These are phyloP conservation scores for Phoenix roebelenii DNA, from an alignment of 176 grass and related monocot species.

Conservation along the genomic window DNA sequence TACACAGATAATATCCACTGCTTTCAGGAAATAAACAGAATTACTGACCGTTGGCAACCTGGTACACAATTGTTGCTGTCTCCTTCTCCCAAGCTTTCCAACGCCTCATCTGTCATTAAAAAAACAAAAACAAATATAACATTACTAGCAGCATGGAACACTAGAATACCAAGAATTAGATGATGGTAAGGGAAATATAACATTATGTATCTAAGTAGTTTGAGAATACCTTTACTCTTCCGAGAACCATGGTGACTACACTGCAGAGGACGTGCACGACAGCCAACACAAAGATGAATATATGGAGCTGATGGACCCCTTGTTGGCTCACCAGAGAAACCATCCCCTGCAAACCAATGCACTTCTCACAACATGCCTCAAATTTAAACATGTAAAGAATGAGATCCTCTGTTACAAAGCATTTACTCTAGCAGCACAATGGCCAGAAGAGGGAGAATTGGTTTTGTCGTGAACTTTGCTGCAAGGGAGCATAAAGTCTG, in stretches of 20 bases:
- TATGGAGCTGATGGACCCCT: constrained; percentile 17
- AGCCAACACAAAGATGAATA: constrained; percentile 17
- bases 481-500: constrained; percentile 8
- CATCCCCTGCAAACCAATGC: background rate
- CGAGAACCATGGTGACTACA: constrained; percentile 8
- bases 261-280: constrained; percentile 9
- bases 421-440: constrained; percentile 2
- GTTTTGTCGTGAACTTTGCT: background rate
- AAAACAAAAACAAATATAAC: background rate
- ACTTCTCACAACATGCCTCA: too few species aligned
- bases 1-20: too few species aligned
- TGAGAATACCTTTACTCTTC: constrained; percentile 5
- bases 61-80: constrained; percentile 5
- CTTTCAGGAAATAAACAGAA: too few species aligned
- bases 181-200: too few species aligned
- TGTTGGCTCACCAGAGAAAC: constrained; percentile 6
- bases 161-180: background rate
- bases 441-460: background rate
- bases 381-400: too few species aligned
- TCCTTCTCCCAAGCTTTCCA: constrained; percentile 19
- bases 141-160: too few species aligned
- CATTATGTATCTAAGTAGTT: too few species aligned
- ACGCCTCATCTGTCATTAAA: background rate
- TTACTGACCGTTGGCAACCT: constrained; percentile 7
- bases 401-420: background rate